These are phyloP conservation scores for Coemansia sp. DNA, from an alignment of 192 early-diverging fungal species.

Conservation along the genomic window DNA sequence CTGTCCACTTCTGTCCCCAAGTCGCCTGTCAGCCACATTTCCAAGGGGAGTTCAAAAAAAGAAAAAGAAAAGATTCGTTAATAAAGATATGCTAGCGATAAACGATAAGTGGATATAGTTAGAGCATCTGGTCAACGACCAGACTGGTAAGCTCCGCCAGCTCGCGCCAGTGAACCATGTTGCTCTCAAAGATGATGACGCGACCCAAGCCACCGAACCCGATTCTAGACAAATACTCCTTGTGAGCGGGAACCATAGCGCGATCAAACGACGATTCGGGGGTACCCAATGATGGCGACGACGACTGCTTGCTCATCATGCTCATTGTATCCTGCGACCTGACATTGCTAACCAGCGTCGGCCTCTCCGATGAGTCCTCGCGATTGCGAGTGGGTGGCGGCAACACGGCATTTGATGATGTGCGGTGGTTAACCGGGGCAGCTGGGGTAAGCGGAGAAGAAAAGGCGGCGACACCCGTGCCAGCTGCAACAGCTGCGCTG, in stretches of 20 bases:
- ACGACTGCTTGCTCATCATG: slow-evolving; percentile 52
- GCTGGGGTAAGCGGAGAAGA: not conserved
- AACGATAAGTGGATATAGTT: slow-evolving; percentile 3
- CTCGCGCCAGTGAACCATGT: slow-evolving; percentile 46
- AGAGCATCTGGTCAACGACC: slow-evolving; percentile 55
- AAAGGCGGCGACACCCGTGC: not conserved
- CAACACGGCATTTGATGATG: slow-evolving; percentile 18
- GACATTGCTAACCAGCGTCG: slow-evolving; percentile 8
- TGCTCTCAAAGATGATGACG: slow-evolving; percentile 35
- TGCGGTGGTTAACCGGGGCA: slow-evolving; percentile 24
- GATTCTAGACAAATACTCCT: slow-evolving; percentile 41
- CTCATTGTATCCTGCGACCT: slow-evolving; percentile 44
- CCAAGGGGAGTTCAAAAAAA: too few relatives aligned
- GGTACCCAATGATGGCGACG: slow-evolving; percentile 25
- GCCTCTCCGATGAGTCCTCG: slow-evolving; percentile 35
- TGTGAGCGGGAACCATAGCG: slow-evolving; percentile 49
- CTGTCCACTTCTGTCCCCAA: too few relatives aligned
- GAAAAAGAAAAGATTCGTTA: slow-evolving; percentile 5
- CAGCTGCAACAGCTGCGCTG: slow-evolving; percentile 8
- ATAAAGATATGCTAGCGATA: not conserved
- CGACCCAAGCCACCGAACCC: slow-evolving; percentile 51
- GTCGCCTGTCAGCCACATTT: too few relatives aligned
- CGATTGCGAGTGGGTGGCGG: slow-evolving; percentile 29
- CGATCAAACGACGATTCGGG: slow-evolving; percentile 41
- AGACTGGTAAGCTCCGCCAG: slow-evolving; percentile 53